phyloP scores from a whole-genome alignment of 768 basidiomycete species.

The Mycena belliarum region DNA sequence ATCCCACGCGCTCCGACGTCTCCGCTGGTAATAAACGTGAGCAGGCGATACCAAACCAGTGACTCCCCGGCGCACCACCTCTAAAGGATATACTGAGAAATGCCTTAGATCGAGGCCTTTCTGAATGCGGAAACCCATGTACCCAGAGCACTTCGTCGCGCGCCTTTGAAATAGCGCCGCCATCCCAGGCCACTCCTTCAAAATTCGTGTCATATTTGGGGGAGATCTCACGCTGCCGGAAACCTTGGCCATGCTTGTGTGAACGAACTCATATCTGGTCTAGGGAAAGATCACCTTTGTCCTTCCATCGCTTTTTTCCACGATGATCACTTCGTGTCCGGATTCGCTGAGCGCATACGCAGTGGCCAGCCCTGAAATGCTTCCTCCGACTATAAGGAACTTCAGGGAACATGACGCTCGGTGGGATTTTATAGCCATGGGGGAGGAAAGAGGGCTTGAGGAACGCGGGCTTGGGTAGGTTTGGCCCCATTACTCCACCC shows the following conservation, averaged over 20 bases:
- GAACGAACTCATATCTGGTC: background rate
- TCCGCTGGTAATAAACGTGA: background rate
- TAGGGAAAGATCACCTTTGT: background rate
- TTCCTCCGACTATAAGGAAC: background rate
- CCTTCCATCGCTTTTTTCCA: background rate
- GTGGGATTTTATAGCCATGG: background rate
- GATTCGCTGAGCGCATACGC: background rate
- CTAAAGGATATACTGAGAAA: constrained; percentile 6
- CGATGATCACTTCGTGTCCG: background rate
- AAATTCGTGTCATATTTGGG: constrained; percentile 15
- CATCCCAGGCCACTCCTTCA: constrained; percentile 13
- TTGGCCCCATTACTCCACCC: too few species aligned
- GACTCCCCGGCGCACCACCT: background rate
- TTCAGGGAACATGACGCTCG: background rate
- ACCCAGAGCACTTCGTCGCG: constrained; percentile 8
- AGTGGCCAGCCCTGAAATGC: background rate
- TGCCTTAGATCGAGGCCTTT: background rate
- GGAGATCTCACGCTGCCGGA: constrained; percentile 9
- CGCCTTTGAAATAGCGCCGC: background rate
- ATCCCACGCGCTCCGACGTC: constrained; percentile 4
- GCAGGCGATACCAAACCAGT: background rate
- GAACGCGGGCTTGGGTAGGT: too few species aligned
- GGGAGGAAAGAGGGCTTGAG: too few species aligned
- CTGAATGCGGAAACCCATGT: too few species aligned
- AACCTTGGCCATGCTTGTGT: background rate